Evolutionary conservation across 306 rosid species (phyloP).

Genomic region (Carpinus viminea): DNA sequence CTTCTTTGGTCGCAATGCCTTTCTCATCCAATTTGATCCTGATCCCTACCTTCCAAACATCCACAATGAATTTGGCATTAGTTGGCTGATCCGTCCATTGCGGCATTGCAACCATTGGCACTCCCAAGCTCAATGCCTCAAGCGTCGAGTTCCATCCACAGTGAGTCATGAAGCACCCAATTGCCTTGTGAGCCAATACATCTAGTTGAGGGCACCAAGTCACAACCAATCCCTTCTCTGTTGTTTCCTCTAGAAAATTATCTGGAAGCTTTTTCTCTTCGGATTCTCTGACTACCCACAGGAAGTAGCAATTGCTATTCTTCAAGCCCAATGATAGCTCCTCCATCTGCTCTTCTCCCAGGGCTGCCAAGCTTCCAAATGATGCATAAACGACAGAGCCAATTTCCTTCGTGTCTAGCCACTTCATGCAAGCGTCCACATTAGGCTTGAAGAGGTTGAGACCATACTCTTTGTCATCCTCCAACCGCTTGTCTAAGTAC

Average conservation of each 20-base stretch:
- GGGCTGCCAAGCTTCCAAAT: conserved; percentile 9
- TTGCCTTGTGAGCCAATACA: conserved; percentile 2
- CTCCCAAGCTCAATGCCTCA: conserved; percentile 19
- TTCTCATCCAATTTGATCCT: conserved; percentile 6
- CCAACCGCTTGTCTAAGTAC: conserved; percentile 19
- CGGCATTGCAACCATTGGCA: conserved; percentile 24
- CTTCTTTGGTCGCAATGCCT: conserved; percentile 7
- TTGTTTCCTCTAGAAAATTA: not conserved
- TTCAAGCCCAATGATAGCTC: conserved; percentile 6
- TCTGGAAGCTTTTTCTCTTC: conserved; percentile 21
- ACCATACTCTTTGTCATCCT: conserved; percentile 24
- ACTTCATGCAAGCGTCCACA: conserved; percentile 6
- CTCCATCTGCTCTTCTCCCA: conserved; percentile 29
- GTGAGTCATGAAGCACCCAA: conserved; percentile 15
- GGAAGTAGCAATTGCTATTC: conserved; percentile 2
- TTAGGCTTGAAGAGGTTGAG: conserved; percentile 11
- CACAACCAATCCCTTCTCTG: not conserved
- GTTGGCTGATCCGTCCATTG: conserved; percentile 24
- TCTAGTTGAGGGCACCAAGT: conserved; percentile 21
- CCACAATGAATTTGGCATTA: conserved; percentile 10
- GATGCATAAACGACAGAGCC: conserved; percentile 19
- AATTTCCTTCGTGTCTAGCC: conserved; percentile 19
- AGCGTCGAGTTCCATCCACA: conserved; percentile 29
- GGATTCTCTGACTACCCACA: conserved; percentile 26
- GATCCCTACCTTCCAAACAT: conserved; percentile 24